Conservation (phyloP, 129 eudicot genomes). For the Centrapalus pauciflorus region DNA sequence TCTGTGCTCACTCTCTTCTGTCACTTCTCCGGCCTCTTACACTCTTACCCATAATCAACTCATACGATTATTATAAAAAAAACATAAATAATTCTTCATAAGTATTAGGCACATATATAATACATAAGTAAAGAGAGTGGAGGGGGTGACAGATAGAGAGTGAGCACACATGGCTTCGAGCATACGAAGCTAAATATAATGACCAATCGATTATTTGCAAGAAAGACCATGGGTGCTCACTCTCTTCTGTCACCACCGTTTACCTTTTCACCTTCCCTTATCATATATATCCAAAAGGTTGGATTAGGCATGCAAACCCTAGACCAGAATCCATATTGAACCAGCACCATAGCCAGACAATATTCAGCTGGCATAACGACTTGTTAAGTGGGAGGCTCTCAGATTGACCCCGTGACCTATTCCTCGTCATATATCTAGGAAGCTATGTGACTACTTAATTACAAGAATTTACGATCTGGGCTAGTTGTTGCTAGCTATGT, state of each 20-base stretch:
- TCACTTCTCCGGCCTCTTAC: slow-evolving; percentile 59
- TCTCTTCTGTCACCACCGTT: slow-evolving; percentile 96
- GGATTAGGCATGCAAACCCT: too few species aligned
- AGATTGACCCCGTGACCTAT: too few species aligned
- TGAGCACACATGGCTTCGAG: slow-evolving; percentile 78
- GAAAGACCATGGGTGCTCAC: slow-evolving; percentile 93
- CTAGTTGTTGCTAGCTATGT: slow-evolving; percentile 6
- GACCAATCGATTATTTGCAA: slow-evolving; percentile 42
- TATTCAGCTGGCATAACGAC: too few species aligned
- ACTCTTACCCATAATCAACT: not conserved
- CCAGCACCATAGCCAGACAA: too few species aligned
- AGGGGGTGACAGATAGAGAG: slow-evolving; percentile 82
- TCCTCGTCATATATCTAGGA: not conserved
- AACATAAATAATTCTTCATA: too few species aligned
- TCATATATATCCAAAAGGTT: too few species aligned
- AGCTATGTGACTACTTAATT: too few species aligned
- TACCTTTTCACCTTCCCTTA: slow-evolving; percentile 32
- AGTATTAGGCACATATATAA: not conserved
- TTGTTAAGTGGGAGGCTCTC: too few species aligned
- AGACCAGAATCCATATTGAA: too few species aligned
- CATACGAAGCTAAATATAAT: slow-evolving; percentile 27
- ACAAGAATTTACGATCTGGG: too few species aligned
- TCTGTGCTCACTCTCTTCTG: slow-evolving; percentile 99
- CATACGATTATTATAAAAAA: not conserved
- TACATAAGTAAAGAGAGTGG: slow-evolving; percentile 6